These are phyloP conservation scores for Abelmoschus esculentus DNA, from an alignment of 345 rosid species.

Conservation along the genomic window DNA sequence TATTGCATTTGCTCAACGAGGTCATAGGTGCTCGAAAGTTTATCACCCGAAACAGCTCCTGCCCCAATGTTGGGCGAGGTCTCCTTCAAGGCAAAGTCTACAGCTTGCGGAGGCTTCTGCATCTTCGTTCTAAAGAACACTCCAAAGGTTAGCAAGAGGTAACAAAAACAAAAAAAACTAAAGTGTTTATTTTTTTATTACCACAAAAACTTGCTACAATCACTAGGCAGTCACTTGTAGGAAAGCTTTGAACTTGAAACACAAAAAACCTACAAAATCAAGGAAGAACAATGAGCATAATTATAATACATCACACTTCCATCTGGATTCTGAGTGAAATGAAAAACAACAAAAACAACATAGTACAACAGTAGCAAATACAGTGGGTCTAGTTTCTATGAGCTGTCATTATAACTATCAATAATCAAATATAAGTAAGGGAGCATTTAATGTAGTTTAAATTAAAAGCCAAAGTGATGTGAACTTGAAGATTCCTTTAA, in stretches of 20 bases:
- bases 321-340: too few species aligned
- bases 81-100: constrained; percentile 81
- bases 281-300: constrained; percentile 11
- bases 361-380: not conserved
- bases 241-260: constrained; percentile 16
- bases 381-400: not conserved
- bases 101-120: constrained; percentile 69
- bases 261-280: constrained; percentile 27
- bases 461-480: not conserved
- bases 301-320: too few species aligned
- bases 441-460: not conserved
- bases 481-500: not conserved
- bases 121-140: constrained; percentile 29
- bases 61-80: constrained; percentile 96
- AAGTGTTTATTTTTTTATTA: not conserved
- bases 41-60: constrained; percentile 51
- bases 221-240: not conserved
- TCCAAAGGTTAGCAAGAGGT: not conserved
- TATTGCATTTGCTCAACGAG: constrained; percentile 98
- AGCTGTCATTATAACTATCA: not conserved
- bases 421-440: not conserved
- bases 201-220: not conserved
- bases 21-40: constrained; percentile 86
- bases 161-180: not conserved
- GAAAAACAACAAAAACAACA: too few species aligned